Evolutionary conservation across 1,139 yeast species (phyloP).

Genomic region (Geotrichum restrictum): DNA sequence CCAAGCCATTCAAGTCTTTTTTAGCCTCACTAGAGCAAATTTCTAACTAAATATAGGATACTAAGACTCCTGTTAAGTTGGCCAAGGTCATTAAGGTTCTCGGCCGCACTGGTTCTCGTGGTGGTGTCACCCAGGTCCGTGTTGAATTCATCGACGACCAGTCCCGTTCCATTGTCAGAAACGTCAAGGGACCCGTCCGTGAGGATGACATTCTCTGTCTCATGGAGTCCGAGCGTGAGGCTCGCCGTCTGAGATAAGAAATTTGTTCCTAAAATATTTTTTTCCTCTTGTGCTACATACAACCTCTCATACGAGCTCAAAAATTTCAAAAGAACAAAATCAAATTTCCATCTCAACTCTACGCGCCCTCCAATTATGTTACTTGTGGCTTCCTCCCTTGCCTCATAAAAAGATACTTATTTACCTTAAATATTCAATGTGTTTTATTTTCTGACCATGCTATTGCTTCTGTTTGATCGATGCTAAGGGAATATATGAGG

Average conservation of each 20-base stretch:
- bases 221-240: slow-evolving; percentile 99
- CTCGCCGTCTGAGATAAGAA: slow-evolving; percentile 56
- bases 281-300: slow-evolving; percentile 6
- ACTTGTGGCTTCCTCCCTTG: neutral
- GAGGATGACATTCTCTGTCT: slow-evolving; percentile 98
- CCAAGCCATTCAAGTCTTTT: neutral
- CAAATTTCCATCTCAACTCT: neutral
- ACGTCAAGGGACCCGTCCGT: slow-evolving; percentile 99
- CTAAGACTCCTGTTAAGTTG: slow-evolving; percentile 81
- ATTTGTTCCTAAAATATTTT: slow-evolving; percentile 7
- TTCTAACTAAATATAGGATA: slow-evolving; percentile 36
- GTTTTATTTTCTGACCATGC: neutral
- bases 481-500: neutral
- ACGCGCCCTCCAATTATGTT: neutral
- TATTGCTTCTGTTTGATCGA: neutral
- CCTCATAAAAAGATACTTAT: neutral
- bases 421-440: neutral
- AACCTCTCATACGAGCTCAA: neutral
- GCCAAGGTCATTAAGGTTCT: slow-evolving; percentile 99
- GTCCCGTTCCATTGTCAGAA: slow-evolving; percentile 98
- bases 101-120: slow-evolving; percentile 99
- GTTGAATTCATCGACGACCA: slow-evolving; percentile 98
- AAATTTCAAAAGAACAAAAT: slow-evolving; percentile 1
- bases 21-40: neutral
- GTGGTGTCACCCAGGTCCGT: slow-evolving; percentile 99